phyloP scores from a whole-genome alignment of 768 basidiomycete genomes.

The Lyophyllum atratum region DNA sequence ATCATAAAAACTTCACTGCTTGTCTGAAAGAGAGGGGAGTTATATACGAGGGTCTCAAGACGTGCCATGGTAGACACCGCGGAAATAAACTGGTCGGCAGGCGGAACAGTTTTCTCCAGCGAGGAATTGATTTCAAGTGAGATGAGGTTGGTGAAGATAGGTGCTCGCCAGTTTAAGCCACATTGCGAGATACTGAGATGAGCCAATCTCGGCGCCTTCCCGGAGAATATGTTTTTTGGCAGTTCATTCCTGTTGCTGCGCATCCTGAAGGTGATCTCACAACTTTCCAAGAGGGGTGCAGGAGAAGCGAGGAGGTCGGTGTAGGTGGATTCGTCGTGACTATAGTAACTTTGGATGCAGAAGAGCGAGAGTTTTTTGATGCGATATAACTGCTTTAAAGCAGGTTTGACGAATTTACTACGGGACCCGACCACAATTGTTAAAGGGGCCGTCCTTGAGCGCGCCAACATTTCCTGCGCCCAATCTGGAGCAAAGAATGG shows the following conservation, averaged over 20 bases:
- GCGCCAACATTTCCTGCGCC: neutral
- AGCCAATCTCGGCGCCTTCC: neutral
- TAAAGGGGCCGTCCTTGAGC: neutral
- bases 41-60: neutral
- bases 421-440: neutral
- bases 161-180: neutral
- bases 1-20: no score
- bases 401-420: neutral
- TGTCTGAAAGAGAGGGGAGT: neutral
- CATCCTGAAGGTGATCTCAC: neutral
- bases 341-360: neutral
- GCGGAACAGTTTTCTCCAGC: no score
- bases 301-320: neutral
- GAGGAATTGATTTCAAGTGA: neutral
- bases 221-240: neutral
- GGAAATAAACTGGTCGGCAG: neutral
- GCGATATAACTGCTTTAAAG: neutral
- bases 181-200: neutral
- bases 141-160: neutral
- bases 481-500: neutral
- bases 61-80: neutral
- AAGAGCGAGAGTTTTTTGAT: neutral
- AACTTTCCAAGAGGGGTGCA: neutral
- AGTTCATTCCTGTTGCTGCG: neutral
- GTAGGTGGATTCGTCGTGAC: no score